Percentiles rank a stretch among this genome's conserved stretches.
These are phyloP conservation scores for Pseudozyma hubeiensis DNA, from an alignment of 1,284 basidiomycete genomes.

Conservation along the genomic window DNA sequence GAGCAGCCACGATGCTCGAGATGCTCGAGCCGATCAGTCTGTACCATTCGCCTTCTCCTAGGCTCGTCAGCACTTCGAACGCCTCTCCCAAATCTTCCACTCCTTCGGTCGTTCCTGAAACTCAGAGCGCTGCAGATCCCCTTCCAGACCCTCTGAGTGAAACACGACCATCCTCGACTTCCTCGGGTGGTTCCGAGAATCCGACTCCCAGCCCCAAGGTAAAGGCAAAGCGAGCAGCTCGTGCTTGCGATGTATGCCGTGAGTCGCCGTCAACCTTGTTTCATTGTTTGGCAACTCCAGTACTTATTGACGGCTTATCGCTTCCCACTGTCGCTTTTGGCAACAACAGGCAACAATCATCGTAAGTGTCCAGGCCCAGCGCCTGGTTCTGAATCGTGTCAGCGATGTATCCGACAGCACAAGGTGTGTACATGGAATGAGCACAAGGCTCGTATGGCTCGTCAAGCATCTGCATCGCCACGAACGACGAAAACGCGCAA, in stretches of 20 bases:
- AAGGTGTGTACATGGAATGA: constrained; percentile 29
- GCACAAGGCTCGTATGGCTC: not conserved
- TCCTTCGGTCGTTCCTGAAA: not conserved
- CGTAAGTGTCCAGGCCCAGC: constrained; percentile 34
- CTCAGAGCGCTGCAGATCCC: not conserved
- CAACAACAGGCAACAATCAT: constrained; percentile 23
- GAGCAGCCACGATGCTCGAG: not conserved
- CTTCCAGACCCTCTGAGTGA: not conserved
- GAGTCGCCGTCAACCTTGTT: constrained; percentile 1
- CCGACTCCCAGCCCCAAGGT: not conserved
- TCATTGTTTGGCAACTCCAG: not conserved
- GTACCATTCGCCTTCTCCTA: constrained; percentile 14
- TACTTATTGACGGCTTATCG: not conserved
- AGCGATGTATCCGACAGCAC: constrained; percentile 13
- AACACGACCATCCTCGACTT: not conserved
- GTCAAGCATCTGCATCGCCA: constrained; percentile 12
- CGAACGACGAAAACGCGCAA: not conserved
- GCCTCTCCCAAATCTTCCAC: not conserved
- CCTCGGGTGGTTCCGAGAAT: not conserved
- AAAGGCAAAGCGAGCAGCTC: constrained; percentile 14
- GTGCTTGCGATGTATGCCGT: constrained; percentile 44
- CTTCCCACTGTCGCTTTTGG: not conserved
- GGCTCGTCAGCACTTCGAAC: not conserved
- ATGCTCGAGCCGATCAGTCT: constrained; percentile 11
- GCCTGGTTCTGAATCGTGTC: constrained; percentile 11